These are phyloP conservation scores for Hanseniaspora lachancei DNA, from an alignment of 805 yeast species.

Conservation along the genomic window DNA sequence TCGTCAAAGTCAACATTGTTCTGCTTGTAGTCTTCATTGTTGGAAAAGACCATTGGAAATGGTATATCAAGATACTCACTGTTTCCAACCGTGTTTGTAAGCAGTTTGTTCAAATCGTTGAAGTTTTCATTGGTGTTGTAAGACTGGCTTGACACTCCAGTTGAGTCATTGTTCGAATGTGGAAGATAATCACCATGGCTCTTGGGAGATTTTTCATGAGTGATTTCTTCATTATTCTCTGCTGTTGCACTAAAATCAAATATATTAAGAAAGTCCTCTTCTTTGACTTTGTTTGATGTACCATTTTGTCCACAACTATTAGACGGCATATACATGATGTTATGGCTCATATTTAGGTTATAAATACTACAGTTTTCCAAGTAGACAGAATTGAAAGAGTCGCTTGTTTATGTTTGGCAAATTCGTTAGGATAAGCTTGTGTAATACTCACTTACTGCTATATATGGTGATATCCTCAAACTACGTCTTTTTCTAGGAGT, in stretches of 20 bases:
- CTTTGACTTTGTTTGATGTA: not conserved
- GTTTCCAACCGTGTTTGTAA: conserved; percentile 10
- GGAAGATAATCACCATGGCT: not conserved
- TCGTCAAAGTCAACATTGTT: not conserved
- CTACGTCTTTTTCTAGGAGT: too few relatives aligned
- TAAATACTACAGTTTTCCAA: not conserved
- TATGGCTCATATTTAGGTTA: not conserved
- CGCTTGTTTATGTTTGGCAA: too few relatives aligned
- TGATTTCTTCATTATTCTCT: not conserved
- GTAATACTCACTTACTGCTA: too few relatives aligned
- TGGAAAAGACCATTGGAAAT: conserved; percentile 1
- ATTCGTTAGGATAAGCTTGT: too few relatives aligned
- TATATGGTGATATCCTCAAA: too few relatives aligned
- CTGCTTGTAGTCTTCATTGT: not conserved
- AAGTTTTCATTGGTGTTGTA: not conserved
- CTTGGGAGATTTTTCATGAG: not conserved
- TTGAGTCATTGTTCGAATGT: not conserved
- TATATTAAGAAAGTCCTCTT: conserved; percentile 10
- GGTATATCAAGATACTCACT: conserved; percentile 11
- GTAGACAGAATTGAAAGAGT: too few relatives aligned
- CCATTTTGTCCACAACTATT: not conserved
- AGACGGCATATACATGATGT: not conserved
- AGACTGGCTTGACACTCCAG: not conserved
- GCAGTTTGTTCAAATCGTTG: conserved; percentile 8
- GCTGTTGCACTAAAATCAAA: conserved; percentile 6